Conservation (phyloP, 129 eudicot genomes). For the Helichrysum umbraculigerum region DNA sequence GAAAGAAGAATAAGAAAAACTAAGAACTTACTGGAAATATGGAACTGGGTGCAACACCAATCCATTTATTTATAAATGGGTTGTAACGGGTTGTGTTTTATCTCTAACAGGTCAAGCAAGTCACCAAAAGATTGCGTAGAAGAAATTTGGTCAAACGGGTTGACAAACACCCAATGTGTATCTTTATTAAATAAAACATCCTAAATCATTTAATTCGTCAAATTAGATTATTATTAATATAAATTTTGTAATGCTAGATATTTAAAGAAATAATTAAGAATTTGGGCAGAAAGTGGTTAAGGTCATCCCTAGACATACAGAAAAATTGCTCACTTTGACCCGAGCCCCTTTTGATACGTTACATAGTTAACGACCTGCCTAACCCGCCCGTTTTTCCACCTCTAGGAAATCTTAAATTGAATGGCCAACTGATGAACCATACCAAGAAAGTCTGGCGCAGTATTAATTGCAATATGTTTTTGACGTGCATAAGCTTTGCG, state of each 20-base stretch:
- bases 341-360: neutral
- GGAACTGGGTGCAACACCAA: neutral
- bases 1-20: neutral
- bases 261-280: neutral
- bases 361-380: neutral
- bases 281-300: neutral
- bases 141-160: neutral
- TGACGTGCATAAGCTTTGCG: slow-evolving; percentile 79
- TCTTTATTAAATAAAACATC: neutral
- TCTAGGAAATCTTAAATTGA: neutral
- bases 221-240: neutral
- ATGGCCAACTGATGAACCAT: slow-evolving; percentile 24
- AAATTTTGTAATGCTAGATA: neutral
- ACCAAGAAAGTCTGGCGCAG: slow-evolving; percentile 77
- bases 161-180: neutral
- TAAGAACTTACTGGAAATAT: neutral
- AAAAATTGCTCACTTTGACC: neutral
- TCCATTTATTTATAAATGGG: neutral
- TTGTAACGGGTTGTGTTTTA: neutral
- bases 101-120: neutral
- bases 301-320: neutral
- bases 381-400: neutral
- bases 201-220: neutral
- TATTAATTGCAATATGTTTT: slow-evolving; percentile 52
- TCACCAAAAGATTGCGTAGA: neutral